Evolutionary conservation across 1,284 basidiomycete genomes (phyloP).

Genomic region (Ceratorhiza oryzae-sativae): DNA sequence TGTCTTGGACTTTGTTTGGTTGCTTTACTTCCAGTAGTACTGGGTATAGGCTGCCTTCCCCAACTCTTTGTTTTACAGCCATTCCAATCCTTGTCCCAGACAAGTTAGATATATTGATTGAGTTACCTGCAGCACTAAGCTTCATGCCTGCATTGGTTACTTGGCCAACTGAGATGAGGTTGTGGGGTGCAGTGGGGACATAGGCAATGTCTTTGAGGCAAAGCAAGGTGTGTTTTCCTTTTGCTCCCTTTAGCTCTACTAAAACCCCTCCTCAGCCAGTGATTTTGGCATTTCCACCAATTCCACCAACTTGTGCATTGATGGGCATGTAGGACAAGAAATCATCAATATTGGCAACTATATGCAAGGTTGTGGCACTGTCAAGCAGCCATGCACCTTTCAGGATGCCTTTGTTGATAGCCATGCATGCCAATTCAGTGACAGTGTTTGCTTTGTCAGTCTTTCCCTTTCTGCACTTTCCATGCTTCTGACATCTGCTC

Average conservation of each 20-base stretch:
- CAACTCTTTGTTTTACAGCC: background rate
- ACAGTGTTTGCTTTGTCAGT: background rate
- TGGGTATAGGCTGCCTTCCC: background rate
- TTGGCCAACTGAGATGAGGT: background rate
- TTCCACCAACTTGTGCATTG: background rate
- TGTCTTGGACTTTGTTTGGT: too few relatives aligned
- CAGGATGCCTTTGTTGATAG: background rate
- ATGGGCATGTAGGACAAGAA: background rate
- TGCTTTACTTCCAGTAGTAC: too few relatives aligned
- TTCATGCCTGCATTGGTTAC: background rate
- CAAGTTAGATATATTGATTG: background rate
- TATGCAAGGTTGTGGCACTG: background rate
- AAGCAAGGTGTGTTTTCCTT: background rate
- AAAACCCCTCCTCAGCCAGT: background rate
- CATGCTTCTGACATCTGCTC: background rate
- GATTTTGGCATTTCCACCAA: background rate
- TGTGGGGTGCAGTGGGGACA: conserved; percentile 4
- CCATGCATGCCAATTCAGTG: conserved; percentile 6
- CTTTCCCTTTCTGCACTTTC: background rate
- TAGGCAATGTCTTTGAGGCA: conserved; percentile 2
- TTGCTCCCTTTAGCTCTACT: background rate
- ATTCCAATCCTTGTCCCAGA: background rate
- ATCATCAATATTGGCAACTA: background rate
- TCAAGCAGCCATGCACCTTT: conserved; percentile 2
- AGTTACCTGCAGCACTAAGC: background rate